Conservation (phyloP, 257 asterid genomes). For the Solanum phureja region DNA sequence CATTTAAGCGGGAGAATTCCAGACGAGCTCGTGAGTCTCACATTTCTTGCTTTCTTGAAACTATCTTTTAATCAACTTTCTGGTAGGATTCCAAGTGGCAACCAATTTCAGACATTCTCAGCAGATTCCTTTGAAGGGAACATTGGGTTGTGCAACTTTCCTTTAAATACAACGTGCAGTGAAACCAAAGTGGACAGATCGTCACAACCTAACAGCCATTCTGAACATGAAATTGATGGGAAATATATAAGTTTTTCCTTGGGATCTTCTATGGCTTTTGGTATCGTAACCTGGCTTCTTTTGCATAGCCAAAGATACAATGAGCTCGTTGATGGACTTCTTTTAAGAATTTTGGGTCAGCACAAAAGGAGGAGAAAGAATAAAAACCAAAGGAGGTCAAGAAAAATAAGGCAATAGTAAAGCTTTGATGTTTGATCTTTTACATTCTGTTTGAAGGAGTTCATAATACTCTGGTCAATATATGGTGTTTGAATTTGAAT, state of each 20-base stretch:
- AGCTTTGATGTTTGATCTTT: background rate
- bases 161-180: background rate
- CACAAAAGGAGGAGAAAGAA: background rate
- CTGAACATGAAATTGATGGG: background rate
- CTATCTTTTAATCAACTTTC: constrained; percentile 27
- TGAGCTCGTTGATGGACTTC: background rate
- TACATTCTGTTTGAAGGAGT: background rate
- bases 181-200: background rate
- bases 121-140: constrained; percentile 18
- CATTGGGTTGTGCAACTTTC: background rate
- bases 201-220: too few relatives aligned
- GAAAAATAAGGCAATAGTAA: background rate
- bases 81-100: constrained; percentile 23
- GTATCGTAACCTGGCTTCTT: background rate
- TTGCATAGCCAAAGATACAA: background rate
- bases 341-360: background rate
- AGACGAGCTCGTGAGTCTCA: constrained; percentile 20
- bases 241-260: background rate
- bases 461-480: background rate
- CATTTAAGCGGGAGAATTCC: constrained; percentile 36
- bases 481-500: background rate
- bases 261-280: background rate
- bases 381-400: background rate
- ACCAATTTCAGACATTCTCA: constrained; percentile 25
- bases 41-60: constrained; percentile 32